These are phyloP conservation scores for Sporisorium sorghi DNA, from an alignment of 1,284 basidiomycete genomes.

Conservation along the genomic window DNA sequence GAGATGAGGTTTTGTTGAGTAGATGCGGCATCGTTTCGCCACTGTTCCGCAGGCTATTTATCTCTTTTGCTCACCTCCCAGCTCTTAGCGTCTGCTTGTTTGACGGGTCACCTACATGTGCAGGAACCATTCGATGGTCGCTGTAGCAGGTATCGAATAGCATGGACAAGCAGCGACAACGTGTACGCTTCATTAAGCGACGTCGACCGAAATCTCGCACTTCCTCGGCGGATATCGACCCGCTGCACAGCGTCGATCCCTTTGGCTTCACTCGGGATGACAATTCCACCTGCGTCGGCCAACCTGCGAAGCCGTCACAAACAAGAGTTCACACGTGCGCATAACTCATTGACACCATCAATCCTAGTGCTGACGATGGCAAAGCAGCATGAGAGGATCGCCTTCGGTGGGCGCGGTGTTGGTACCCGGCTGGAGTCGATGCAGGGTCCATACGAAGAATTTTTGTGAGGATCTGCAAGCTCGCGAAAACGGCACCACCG, in stretches of 20 bases:
- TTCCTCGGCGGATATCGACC: background rate
- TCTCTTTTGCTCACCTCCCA: too few relatives aligned
- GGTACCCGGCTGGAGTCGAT: too few relatives aligned
- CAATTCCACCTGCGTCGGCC: slow-evolving; percentile 2
- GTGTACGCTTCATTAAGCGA: slow-evolving; percentile 2
- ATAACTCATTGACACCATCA: too few relatives aligned
- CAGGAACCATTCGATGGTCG: background rate
- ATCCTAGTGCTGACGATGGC: too few relatives aligned
- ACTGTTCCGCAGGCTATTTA: background rate
- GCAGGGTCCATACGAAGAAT: too few relatives aligned
- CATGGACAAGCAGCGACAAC: slow-evolving; percentile 6
- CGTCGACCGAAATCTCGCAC: background rate
- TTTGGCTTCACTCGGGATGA: background rate
- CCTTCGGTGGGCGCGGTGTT: too few relatives aligned
- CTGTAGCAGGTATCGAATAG: background rate
- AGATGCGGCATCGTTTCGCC: background rate
- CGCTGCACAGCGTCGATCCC: slow-evolving; percentile 2
- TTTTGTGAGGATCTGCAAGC: too few relatives aligned
- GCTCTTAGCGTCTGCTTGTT: background rate
- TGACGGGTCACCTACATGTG: background rate
- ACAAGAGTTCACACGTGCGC: background rate
- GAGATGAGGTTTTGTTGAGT: background rate
- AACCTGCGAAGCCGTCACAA: background rate
- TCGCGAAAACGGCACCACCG: too few relatives aligned
- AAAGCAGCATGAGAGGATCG: too few relatives aligned